These are phyloP conservation scores for Scolecobasidium constrictum DNA, from an alignment of 2,329 filamentous ascomycete species.

Conservation along the genomic window DNA sequence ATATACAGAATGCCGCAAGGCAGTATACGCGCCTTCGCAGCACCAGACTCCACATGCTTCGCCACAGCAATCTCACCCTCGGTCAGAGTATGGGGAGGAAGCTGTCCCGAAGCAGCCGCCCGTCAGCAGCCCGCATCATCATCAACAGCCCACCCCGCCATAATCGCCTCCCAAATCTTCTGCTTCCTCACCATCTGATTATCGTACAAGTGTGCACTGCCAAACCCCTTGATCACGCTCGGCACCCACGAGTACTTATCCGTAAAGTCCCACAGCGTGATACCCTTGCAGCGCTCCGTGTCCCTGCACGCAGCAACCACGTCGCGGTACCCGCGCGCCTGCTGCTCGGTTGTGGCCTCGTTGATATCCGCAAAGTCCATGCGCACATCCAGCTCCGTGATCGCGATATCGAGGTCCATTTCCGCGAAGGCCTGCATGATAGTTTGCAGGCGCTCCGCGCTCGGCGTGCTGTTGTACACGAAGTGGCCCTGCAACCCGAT, in stretches of 20 bases:
- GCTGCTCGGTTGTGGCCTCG: background rate
- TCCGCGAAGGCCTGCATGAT: slow-evolving; percentile 41
- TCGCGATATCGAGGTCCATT: slow-evolving; percentile 46
- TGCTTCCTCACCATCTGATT: slow-evolving; percentile 34
- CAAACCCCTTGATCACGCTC: slow-evolving; percentile 28
- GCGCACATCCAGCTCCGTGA: slow-evolving; percentile 55
- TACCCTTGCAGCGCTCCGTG: slow-evolving; percentile 44
- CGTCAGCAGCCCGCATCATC: no score
- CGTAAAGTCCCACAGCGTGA: slow-evolving; percentile 48
- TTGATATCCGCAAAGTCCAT: slow-evolving; percentile 17
- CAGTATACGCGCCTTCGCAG: no score
- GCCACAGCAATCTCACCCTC: no score
- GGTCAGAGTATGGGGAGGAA: no score
- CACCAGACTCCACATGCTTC: no score
- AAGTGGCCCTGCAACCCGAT: slow-evolving; percentile 45
- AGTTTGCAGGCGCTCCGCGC: slow-evolving; percentile 28
- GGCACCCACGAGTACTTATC: slow-evolving; percentile 36
- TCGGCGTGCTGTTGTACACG: slow-evolving; percentile 25
- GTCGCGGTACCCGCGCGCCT: slow-evolving; percentile 15
- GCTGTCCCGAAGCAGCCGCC: no score
- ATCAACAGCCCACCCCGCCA: slow-evolving; percentile 14
- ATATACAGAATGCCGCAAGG: no score
- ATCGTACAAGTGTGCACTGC: slow-evolving; percentile 36
- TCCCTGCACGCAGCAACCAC: slow-evolving; percentile 44
- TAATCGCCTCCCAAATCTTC: slow-evolving; percentile 16